Base-by-base conservation (phyloP, 352 stramenopile species). In the Phytophthora macrochlamydospora region DNA sequence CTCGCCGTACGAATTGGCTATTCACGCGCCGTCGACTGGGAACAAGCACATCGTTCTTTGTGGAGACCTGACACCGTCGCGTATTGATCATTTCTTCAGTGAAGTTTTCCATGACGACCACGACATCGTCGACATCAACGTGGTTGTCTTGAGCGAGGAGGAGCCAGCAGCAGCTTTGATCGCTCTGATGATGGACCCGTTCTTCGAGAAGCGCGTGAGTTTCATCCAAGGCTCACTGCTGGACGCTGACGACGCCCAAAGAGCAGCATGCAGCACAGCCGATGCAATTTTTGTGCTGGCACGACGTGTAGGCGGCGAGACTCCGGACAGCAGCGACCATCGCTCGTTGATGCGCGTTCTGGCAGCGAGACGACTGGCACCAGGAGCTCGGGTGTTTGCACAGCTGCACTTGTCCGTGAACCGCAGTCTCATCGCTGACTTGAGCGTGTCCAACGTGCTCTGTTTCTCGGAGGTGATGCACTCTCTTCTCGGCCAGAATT, bases 51-150 rank as follows among this genome's bases (percentile, higher is more conserved):
- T 94, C 8, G 81, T 94, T 31, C 76, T 93, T 12, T 93, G 83
- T 52, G 85, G 87, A 30, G 87, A 94, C 54, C 72, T 94, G 4
- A 94, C 85, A 24, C 80, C 85, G 4, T 92, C 83, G 9, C 85
- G 87, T 0, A 94, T 94, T 62, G 85, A 93, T 35, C 81, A 92
- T 33, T 93, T 94, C 59, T 94, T 94, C 70, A 79, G 79, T 53
- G 87, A 94, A 33, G 78, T 94, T 4, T 94, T 94, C 48, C 87
- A 94, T 51, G 87, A 94, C 50, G 87, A 94, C 51, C 87, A 93
- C 57, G 87, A 94, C 62, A 61, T 92, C 8, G 73, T 92, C 40
- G 83, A 94, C 51, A 85, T 92, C 45, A 90, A 90, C 48, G 83
- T 93, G 11, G 85, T 92, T 24, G 83, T 94, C 32, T 46, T 94